Base-by-base conservation (phyloP, 345 rosid genomes). In the Arabidopsis arenosa region DNA sequence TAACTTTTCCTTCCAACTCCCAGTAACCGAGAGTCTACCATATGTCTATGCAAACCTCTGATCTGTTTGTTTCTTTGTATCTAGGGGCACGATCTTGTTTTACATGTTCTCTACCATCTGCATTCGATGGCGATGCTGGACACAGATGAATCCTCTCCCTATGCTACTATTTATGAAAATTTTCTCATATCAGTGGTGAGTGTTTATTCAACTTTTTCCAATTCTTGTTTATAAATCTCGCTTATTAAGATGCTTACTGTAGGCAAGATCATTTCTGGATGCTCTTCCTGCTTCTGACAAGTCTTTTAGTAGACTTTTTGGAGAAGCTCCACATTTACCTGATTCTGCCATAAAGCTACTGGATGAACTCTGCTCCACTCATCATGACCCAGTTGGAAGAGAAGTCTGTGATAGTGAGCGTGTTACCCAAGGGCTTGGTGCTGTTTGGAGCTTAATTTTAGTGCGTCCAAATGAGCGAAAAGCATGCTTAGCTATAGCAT, bases 401-500 rank as follows among this genome's bases (percentile, higher is more conserved):
- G 88, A 84, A 76, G 73, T 82, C 52, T 83, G 84, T 63, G 99
- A 90, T 79, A 82, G 85, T 64, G 97, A 95, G 77, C 97, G 93
- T 76, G 91, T 95, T 37, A 92, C 97, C 44, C 99, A 95, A 78
- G 99, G 97, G 51, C 97, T 95, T 73, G 97, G 97, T 76, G 92
- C 95, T 37, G 97, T 89, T 32, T 95, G 99, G 99, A 85, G 97
- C 85, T 86, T 95, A 83, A 89, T 95, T 83, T 72, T 90, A 83
- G 96, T 92, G 49, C 97, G 97, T 73, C 91, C 97, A 80, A 86
- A 84, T 68, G 81, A 89, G 72, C 89, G 97, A 49, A 86, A 86
- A 75, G 86, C 92, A 83, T 90, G 93, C 85, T 81, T 95, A 81
- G 86, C 81, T 66, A 95, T 90, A 67, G 99, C 89, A 56, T 76